phyloP scores from a whole-genome alignment of 176 grass and related monocot genomes.

The Musa beccarii region DNA sequence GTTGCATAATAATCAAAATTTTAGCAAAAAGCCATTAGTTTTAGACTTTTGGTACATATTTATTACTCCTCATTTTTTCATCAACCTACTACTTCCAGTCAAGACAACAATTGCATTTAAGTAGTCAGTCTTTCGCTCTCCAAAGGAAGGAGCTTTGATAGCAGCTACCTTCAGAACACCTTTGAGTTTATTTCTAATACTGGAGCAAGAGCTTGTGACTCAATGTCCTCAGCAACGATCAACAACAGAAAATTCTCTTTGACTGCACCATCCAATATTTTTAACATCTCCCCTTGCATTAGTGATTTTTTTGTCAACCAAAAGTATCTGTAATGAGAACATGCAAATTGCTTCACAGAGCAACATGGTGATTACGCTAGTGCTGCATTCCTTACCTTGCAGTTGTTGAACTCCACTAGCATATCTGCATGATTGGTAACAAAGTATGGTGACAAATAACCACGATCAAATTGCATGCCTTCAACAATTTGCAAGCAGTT shows the following conservation, averaged over 20 bases:
- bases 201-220: constrained; percentile 51
- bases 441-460: constrained; percentile 78
- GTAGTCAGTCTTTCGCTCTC: constrained; percentile 72
- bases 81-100: constrained; percentile 55
- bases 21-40: too few species aligned
- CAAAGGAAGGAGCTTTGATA: constrained; percentile 84
- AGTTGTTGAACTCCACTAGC: constrained; percentile 58
- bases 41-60: background rate
- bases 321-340: constrained; percentile 54
- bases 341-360: constrained; percentile 19
- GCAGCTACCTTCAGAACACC: constrained; percentile 72
- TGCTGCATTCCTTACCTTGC: constrained; percentile 36
- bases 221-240: constrained; percentile 76
- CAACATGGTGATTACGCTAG: background rate
- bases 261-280: constrained; percentile 61
- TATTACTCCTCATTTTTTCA: background rate
- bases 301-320: constrained; percentile 80
- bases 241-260: constrained; percentile 75
- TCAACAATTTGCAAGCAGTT: constrained; percentile 57
- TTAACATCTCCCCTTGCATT: constrained; percentile 70
- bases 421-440: constrained; percentile 63
- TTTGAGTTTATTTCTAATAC: constrained; percentile 77
- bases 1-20: background rate
- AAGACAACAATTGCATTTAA: constrained; percentile 79
- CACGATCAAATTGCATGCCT: constrained; percentile 93